Evolutionary conservation across 768 basidiomycete species (phyloP).

Genomic region (Ramaria sp.): DNA sequence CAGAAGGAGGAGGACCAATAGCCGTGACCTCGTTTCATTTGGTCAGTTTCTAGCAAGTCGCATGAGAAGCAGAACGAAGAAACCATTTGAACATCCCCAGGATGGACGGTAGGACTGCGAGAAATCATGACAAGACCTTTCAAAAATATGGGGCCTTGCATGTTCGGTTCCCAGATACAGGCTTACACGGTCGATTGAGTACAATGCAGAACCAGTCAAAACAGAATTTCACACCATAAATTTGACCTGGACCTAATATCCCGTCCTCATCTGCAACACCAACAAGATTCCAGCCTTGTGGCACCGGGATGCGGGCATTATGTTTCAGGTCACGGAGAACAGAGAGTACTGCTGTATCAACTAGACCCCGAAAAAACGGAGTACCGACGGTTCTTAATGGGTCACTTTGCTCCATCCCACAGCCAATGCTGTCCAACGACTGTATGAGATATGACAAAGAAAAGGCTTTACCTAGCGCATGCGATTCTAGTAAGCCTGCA

Average conservation of each 20-base stretch:
- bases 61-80: not conserved
- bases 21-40: conserved; percentile 37
- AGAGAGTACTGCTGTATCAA: conserved; percentile 52
- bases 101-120: conserved; percentile 65
- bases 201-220: not conserved
- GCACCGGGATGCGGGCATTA: conserved; percentile 61
- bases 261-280: conserved; percentile 78
- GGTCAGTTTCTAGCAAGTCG: not conserved
- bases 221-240: conserved; percentile 44
- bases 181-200: conserved; percentile 24
- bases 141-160: conserved; percentile 42
- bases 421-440: conserved; percentile 31
- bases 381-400: not conserved
- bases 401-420: conserved; percentile 32
- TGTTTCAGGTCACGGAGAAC: conserved; percentile 69
- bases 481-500: conserved; percentile 34
- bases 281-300: conserved; percentile 56
- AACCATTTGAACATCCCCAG: conserved; percentile 51
- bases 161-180: conserved; percentile 45
- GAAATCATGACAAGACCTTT: conserved; percentile 54
- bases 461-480: conserved; percentile 38
- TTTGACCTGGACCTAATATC: conserved; percentile 43
- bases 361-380: conserved; percentile 43
- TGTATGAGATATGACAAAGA: conserved; percentile 39
- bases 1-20: conserved; percentile 55